Evolutionary conservation across 2,329 filamentous ascomycete genomes (phyloP).

Genomic region (Penicillium capsulatum): DNA sequence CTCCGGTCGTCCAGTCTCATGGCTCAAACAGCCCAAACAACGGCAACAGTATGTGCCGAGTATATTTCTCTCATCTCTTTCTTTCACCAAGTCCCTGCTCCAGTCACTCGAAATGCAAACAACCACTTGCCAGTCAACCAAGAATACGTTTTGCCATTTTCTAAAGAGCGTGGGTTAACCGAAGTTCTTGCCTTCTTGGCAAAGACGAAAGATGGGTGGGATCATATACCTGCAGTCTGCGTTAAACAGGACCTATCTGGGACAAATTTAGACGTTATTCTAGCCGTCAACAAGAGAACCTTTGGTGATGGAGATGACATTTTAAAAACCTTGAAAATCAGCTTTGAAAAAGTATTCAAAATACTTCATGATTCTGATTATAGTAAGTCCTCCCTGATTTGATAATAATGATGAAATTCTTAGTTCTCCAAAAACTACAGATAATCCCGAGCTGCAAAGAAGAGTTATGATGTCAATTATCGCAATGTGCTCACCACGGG

Average conservation of each 20-base stretch:
- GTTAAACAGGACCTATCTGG: conserved; percentile 23
- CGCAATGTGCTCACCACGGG: conserved; percentile 30
- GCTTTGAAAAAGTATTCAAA: conserved; percentile 9
- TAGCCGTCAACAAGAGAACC: conserved; percentile 31
- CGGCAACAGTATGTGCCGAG: background rate
- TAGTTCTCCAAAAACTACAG: conserved; percentile 1
- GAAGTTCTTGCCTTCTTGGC: conserved; percentile 35
- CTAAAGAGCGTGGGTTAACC: conserved; percentile 30
- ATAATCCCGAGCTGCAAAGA: background rate
- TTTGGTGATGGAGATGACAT: conserved; percentile 15
- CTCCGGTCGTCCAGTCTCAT: too few relatives aligned
- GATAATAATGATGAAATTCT: too few relatives aligned
- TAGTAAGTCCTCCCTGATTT: too few relatives aligned
- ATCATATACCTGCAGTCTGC: conserved; percentile 37
- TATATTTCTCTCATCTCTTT: background rate
- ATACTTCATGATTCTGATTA: conserved; percentile 7
- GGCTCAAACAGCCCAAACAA: too few relatives aligned
- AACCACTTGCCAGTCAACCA: background rate
- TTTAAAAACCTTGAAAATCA: conserved; percentile 13
- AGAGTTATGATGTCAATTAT: conserved; percentile 27
- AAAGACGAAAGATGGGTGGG: conserved; percentile 24
- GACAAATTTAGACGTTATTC: conserved; percentile 23
- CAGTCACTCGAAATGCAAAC: background rate
- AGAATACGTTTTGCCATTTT: conserved; percentile 26
- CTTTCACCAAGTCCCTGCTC: background rate